A percentile compares a stretch with the other conserved stretches of the same genome.
phyloP scores from a whole-genome alignment of 1,139 yeast species.

The Spencermartinsiella ligniputridi region DNA sequence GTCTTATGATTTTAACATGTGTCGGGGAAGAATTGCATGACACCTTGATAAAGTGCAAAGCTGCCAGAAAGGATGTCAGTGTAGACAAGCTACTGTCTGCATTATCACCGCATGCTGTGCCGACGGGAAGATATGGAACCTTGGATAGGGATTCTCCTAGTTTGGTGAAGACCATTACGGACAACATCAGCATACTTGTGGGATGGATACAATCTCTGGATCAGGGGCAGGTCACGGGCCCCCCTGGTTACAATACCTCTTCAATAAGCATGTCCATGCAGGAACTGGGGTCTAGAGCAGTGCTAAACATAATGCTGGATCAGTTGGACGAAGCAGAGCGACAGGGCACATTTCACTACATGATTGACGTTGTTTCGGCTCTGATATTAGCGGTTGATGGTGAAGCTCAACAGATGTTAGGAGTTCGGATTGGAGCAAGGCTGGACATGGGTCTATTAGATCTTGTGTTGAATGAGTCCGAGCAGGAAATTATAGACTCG shows the following conservation, averaged over 20 bases:
- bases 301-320: conserved; percentile 23
- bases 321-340: conserved; percentile 26
- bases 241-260: conserved; percentile 41
- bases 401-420: conserved; percentile 2
- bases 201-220: conserved; percentile 26
- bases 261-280: conserved; percentile 46
- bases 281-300: conserved; percentile 54
- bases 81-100: conserved; percentile 12
- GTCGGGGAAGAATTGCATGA: conserved; percentile 28
- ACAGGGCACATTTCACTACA: conserved; percentile 22
- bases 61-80: not conserved
- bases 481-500: not conserved
- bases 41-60: conserved; percentile 5
- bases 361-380: conserved; percentile 23
- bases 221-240: conserved; percentile 22
- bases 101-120: conserved; percentile 8
- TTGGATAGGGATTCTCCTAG: conserved; percentile 5
- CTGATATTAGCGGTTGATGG: conserved; percentile 7
- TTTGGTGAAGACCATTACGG: conserved; percentile 18
- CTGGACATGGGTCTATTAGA: conserved; percentile 6
- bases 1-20: conserved; percentile 32
- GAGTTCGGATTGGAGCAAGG: conserved; percentile 1
- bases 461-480: conserved; percentile 1
- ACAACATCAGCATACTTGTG: conserved; percentile 22
- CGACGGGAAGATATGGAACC: conserved; percentile 6